A percentile compares a stretch with the other conserved stretches of the same genome.
Conservation (phyloP, 2,329 filamentous ascomycete genomes). For the Cordyceps pruinosa region DNA sequence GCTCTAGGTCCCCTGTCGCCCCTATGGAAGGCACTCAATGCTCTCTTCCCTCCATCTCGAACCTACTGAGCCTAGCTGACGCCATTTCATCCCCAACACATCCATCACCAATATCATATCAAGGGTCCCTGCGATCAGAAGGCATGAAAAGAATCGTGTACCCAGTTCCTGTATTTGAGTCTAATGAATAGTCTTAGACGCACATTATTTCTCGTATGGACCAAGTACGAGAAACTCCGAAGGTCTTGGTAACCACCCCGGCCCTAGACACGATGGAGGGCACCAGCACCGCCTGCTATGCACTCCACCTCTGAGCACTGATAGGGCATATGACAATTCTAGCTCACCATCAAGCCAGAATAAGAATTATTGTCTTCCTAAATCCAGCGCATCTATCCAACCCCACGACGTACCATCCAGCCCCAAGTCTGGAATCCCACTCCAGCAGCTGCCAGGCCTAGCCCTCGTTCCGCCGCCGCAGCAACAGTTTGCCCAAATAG, state of each 20-base stretch:
- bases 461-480: not conserved
- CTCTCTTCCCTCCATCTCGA: constrained; percentile 89
- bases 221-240: constrained; percentile 10
- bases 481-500: constrained; percentile 9
- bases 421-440: constrained; percentile 43
- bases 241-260: constrained; percentile 20
- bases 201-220: too few species aligned
- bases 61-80: constrained; percentile 76
- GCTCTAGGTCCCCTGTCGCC: constrained; percentile 66
- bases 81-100: constrained; percentile 55
- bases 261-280: constrained; percentile 28
- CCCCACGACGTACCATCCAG: constrained; percentile 55
- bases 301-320: constrained; percentile 79
- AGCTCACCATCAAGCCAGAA: constrained; percentile 64
- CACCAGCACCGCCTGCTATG: constrained; percentile 58
- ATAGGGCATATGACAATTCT: constrained; percentile 68
- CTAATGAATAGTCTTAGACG: too few species aligned
- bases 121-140: constrained; percentile 29
- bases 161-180: too few species aligned
- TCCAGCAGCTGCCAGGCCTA: constrained; percentile 34
- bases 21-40: constrained; percentile 74
- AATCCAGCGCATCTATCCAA: constrained; percentile 44
- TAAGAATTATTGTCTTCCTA: constrained; percentile 45
- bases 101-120: constrained; percentile 41
- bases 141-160: too few species aligned